A percentile compares a stretch with the other conserved stretches of the same genome.
Conservation (phyloP, 2,329 filamentous ascomycete species). For the Colletotrichum cordylinicola region DNA sequence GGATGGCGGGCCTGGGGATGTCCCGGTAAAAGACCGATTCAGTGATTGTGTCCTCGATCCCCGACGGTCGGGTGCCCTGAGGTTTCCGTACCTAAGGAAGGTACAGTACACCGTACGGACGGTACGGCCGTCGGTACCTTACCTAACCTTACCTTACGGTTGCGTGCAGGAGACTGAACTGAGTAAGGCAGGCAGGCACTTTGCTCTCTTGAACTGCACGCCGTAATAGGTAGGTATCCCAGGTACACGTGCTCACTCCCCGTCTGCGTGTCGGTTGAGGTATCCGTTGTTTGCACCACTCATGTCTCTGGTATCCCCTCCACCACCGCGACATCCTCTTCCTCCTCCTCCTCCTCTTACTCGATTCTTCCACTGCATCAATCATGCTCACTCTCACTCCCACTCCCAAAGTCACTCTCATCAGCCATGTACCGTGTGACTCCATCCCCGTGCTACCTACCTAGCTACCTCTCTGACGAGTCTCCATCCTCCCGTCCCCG, state of each 20-base stretch:
- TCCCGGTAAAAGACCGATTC: slow-evolving; percentile 7
- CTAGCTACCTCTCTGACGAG: neutral
- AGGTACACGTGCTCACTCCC: slow-evolving; percentile 14
- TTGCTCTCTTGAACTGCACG: neutral
- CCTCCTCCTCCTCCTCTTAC: neutral
- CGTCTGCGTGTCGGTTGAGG: neutral
- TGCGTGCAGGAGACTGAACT: neutral
- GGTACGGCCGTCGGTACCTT: neutral
- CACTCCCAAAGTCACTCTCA: neutral
- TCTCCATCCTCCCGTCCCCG: neutral
- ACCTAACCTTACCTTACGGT: neutral
- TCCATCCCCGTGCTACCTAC: neutral
- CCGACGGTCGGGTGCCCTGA: neutral
- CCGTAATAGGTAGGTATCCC: neutral
- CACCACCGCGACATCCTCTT: neutral
- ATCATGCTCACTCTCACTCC: neutral
- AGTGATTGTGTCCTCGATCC: slow-evolving; percentile 8
- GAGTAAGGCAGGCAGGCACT: neutral
- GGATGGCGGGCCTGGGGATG: neutral
- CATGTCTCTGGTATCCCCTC: neutral
- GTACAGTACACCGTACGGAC: neutral
- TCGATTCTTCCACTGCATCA: neutral
- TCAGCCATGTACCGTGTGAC: neutral
- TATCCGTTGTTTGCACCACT: neutral
- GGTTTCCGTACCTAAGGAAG: neutral